Evolutionary conservation across 805 yeast species (phyloP).

Genomic region (Nakazawaea molendinolei): DNA sequence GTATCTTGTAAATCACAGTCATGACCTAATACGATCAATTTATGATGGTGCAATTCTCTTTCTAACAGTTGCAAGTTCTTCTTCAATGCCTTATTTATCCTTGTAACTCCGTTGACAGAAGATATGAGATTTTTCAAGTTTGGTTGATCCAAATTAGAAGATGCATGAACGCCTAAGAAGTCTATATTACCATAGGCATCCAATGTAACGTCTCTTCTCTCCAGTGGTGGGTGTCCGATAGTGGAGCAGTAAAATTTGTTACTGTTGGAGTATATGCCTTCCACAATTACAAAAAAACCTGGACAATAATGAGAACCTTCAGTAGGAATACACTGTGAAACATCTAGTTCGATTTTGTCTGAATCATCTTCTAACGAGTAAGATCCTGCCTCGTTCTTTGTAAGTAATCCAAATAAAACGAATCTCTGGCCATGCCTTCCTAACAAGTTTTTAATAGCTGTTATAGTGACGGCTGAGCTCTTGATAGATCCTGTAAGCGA

Average conservation of each 20-base stretch:
- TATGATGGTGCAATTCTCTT: slow-evolving; percentile 46
- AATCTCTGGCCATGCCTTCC: slow-evolving; percentile 81
- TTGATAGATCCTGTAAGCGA: slow-evolving; percentile 28
- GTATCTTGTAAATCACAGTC: slow-evolving; percentile 61
- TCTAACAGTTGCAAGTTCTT: slow-evolving; percentile 52
- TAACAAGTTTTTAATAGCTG: slow-evolving; percentile 73
- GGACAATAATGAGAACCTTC: slow-evolving; percentile 59
- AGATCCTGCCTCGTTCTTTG: slow-evolving; percentile 56
- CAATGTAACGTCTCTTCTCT: slow-evolving; percentile 55
- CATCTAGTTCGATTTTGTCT: slow-evolving; percentile 63
- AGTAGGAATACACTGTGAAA: slow-evolving; percentile 55
- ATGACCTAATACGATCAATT: slow-evolving; percentile 67
- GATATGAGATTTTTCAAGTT: slow-evolving; percentile 6
- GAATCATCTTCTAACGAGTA: slow-evolving; percentile 78
- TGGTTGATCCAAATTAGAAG: slow-evolving; percentile 6
- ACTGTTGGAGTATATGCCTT: slow-evolving; percentile 75
- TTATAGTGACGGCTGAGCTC: slow-evolving; percentile 32
- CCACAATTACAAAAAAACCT: slow-evolving; percentile 76
- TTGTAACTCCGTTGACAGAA: slow-evolving; percentile 23
- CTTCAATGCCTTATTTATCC: slow-evolving; percentile 57
- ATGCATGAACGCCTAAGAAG: slow-evolving; percentile 27
- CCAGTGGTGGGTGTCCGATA: slow-evolving; percentile 86
- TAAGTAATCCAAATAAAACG: slow-evolving; percentile 69
- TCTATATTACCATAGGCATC: slow-evolving; percentile 79
- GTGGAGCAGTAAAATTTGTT: slow-evolving; percentile 69